Base-by-base conservation (phyloP, 2,329 filamentous ascomycete species). In the Nigrospora oryzae region DNA sequence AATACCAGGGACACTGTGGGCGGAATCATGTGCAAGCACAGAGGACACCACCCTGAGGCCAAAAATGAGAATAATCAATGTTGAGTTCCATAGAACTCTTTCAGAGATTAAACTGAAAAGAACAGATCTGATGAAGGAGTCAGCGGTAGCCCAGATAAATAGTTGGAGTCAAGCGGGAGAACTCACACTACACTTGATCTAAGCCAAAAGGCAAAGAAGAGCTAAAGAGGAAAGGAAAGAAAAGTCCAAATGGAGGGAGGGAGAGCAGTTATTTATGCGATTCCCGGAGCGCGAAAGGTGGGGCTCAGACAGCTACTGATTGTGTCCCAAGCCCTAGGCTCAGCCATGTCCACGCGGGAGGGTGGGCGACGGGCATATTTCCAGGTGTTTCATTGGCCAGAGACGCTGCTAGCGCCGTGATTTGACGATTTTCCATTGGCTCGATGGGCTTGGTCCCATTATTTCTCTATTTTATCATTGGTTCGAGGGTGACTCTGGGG, bases 91-190 rank as follows among this genome's bases (percentile, higher is more conserved):
- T 50, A 42, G 45, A 42, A 37, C 44, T 37, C 30, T 52, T 73
- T 75, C 74, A 79, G 75, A 71, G 73, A 77, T 79, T 78, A 80
- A 79, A 78, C 77, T 81, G 74, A 79, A 77, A 79, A 81, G 77
- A 81, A 81, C 74, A 79, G 74, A 79, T 80, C 19, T 23, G 19
- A 23, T 4, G 6, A 23, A 23, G 6, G 19, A 23, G 19, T n/a
- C n/a, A n/a, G n/a, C n/a, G n/a, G n/a, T n/a, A n/a, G n/a, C n/a
- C n/a, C n/a, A n/a, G n/a, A n/a, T n/a, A n/a, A n/a, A n/a, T n/a
- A n/a, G n/a, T n/a, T n/a, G n/a, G n/a, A n/a, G n/a, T n/a, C n/a
- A n/a, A n/a, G n/a, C n/a, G 19, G 19, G 19, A 23, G 6, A 23
- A 23, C 19, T 23, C 19, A 23, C 19, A 79, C 75, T 78, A 79